A percentile compares a stretch with the other conserved stretches of the same genome.
Evolutionary conservation across 371 early-diverging fungal species (phyloP).

Genomic region (Mortierella sp.): DNA sequence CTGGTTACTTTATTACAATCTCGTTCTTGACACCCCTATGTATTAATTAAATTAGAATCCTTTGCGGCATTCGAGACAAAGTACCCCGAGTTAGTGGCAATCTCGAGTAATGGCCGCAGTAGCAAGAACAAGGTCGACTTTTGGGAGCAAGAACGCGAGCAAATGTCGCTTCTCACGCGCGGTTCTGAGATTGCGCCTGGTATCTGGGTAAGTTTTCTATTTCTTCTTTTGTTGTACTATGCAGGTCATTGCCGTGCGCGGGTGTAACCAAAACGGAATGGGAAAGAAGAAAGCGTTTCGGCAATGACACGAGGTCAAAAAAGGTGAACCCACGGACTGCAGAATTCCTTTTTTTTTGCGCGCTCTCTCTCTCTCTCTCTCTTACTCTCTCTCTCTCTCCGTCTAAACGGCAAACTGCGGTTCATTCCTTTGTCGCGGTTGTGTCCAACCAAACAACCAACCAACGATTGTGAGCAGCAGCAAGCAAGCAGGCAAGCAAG

Average conservation of each 20-base stretch:
- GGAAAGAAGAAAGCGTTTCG: not conserved
- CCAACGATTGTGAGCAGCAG: not conserved
- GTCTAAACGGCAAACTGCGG: not conserved
- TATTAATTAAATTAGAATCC: slow-evolving; percentile 51
- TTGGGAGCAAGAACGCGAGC: slow-evolving; percentile 66
- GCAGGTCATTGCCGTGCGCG: not conserved
- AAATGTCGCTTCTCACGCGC: slow-evolving; percentile 71
- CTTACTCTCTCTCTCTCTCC: too few species aligned
- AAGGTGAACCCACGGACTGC: slow-evolving; percentile 2
- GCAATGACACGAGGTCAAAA: not conserved
- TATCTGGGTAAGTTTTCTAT: slow-evolving; percentile 68
- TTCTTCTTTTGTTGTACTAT: not conserved
- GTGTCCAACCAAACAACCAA: not conserved
- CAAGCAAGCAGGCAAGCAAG: too few species aligned
- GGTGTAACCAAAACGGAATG: not conserved
- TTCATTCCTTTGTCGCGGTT: not conserved
- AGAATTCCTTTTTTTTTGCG: not conserved
- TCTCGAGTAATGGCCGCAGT: slow-evolving; percentile 59
- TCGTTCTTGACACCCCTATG: not conserved
- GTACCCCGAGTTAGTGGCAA: slow-evolving; percentile 64
- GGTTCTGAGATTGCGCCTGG: slow-evolving; percentile 67
- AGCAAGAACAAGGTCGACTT: slow-evolving; percentile 62
- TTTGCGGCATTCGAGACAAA: slow-evolving; percentile 65
- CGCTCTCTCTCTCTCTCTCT: not conserved
- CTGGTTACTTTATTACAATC: not conserved